A percentile compares a stretch with the other conserved stretches of the same genome.
Evolutionary conservation across 768 basidiomycete species (phyloP).

Genomic region (Pleurotus platypus): DNA sequence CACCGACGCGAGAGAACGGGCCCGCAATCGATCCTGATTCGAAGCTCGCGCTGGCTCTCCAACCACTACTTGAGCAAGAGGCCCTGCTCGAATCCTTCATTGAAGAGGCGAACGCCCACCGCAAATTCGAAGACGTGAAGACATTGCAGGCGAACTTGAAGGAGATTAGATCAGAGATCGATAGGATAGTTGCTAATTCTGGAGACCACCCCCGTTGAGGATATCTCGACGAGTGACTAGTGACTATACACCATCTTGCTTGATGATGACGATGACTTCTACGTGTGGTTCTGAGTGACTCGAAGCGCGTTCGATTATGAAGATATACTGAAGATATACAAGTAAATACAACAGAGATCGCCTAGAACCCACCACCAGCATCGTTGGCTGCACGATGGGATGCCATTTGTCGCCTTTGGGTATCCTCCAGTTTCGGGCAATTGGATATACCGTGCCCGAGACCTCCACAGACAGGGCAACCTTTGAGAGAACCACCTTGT

Average conservation of each 20-base stretch:
- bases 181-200: conserved; percentile 45
- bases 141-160: conserved; percentile 73
- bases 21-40: conserved; percentile 61
- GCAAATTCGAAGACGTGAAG: conserved; percentile 96
- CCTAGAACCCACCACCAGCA: conserved; percentile 50
- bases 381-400: conserved; percentile 71
- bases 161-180: conserved; percentile 86
- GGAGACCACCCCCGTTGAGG: conserved; percentile 9
- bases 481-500: conserved; percentile 74
- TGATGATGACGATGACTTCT: no score
- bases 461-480: conserved; percentile 97
- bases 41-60: conserved; percentile 66
- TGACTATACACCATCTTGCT: no score
- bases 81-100: conserved; percentile 86
- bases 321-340: not conserved
- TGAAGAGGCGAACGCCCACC: conserved; percentile 81
- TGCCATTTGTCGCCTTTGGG: conserved; percentile 87
- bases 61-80: conserved; percentile 93
- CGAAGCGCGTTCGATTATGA: not conserved
- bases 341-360: no score
- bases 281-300: not conserved
- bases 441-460: conserved; percentile 92
- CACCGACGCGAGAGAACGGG: conserved; percentile 11
- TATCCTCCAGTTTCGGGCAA: conserved; percentile 95
- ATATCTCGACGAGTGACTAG: no score